Conservation (phyloP, 129 eudicot species). For the Helianthus tuberosus region DNA sequence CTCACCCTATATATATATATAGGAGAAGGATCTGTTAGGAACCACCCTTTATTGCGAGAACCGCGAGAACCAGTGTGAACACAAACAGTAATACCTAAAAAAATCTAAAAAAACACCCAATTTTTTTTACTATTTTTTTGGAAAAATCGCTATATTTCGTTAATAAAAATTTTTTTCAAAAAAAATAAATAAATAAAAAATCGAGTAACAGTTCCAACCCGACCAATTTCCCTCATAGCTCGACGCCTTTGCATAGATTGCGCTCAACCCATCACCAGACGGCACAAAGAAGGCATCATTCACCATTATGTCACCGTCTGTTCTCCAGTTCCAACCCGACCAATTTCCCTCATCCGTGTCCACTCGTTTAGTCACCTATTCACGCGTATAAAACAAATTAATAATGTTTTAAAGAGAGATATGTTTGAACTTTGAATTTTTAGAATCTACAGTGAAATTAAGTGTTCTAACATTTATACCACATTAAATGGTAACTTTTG, state of each 20-base stretch:
- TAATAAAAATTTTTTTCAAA: too few species aligned
- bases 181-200: too few species aligned
- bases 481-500: conserved; percentile 1
- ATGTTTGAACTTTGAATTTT: neutral
- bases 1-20: too few species aligned
- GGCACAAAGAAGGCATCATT: conserved; percentile 96
- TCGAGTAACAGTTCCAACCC: too few species aligned
- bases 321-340: conserved; percentile 85
- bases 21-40: too few species aligned
- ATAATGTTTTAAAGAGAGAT: neutral
- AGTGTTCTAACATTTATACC: conserved; percentile 9
- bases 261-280: conserved; percentile 68
- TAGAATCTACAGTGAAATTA: conserved; percentile 7
- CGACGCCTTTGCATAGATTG: conserved; percentile 62
- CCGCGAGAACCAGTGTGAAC: too few species aligned
- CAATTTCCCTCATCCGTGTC: conserved; percentile 68
- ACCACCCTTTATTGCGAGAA: too few species aligned
- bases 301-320: conserved; percentile 82
- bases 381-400: neutral
- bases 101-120: too few species aligned
- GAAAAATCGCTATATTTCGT: too few species aligned
- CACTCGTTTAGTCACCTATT: conserved; percentile 82
- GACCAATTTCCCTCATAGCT: too few species aligned
- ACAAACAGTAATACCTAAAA: too few species aligned
- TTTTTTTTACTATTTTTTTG: too few species aligned